These are phyloP conservation scores for Gypsophila paniculata DNA, from an alignment of 179 eudicot genomes.

Conservation along the genomic window DNA sequence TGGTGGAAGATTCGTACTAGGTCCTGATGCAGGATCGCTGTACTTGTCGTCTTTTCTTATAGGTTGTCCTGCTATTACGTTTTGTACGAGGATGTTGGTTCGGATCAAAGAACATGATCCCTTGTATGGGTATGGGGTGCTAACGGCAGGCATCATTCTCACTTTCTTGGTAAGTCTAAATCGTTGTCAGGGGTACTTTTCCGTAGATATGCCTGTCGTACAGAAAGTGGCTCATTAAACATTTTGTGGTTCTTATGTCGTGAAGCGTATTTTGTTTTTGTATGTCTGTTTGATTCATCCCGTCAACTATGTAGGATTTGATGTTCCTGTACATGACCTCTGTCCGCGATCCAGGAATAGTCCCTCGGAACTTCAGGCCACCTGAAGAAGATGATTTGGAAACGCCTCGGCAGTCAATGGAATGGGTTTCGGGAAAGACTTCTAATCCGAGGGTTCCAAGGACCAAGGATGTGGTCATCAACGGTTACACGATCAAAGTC, in stretches of 20 bases:
- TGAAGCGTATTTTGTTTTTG: not conserved
- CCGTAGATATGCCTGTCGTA: not conserved
- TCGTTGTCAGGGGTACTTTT: not conserved
- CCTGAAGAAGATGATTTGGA: constrained; percentile 54
- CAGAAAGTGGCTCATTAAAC: not conserved
- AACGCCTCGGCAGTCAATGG: constrained; percentile 48
- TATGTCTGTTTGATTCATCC: constrained; percentile 2
- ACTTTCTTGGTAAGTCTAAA: constrained; percentile 46
- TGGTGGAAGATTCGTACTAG: constrained; percentile 80
- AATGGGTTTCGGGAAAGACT: constrained; percentile 59
- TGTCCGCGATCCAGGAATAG: constrained; percentile 84
- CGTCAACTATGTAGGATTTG: constrained; percentile 41
- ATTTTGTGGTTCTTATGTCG: not conserved
- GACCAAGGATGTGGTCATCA: constrained; percentile 52
- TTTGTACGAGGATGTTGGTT: constrained; percentile 50
- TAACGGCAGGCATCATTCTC: constrained; percentile 47
- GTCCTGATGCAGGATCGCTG: constrained; percentile 66
- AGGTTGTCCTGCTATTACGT: constrained; percentile 60
- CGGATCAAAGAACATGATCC: constrained; percentile 38
- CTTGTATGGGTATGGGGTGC: constrained; percentile 41
- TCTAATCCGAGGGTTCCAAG: constrained; percentile 51
- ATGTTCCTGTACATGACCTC: constrained; percentile 70
- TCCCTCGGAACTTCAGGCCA: constrained; percentile 58
- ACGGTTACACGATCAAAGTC: constrained; percentile 47
- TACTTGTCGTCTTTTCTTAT: constrained; percentile 53